Evolutionary conservation across 2,329 filamentous ascomycete species (phyloP).

Genomic region (Alternaria sp.): DNA sequence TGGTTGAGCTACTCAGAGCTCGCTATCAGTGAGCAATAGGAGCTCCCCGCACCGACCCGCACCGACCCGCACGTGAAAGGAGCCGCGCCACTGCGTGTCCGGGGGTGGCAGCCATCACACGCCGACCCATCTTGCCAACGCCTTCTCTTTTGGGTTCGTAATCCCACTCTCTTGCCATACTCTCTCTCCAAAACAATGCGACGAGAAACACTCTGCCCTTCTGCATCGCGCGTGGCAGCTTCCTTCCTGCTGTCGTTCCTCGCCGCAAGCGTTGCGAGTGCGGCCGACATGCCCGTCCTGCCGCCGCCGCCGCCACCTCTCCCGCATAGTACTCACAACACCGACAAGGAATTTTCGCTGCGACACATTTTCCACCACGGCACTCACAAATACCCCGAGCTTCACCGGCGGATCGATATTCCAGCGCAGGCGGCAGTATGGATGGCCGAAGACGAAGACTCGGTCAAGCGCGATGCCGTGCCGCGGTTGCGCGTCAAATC

Average conservation of each 20-base stretch:
- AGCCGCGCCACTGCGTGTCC: constrained; percentile 7
- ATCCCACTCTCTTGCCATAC: neutral
- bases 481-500: constrained; percentile 66
- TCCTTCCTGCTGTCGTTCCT: constrained; percentile 72
- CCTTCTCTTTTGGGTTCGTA: neutral
- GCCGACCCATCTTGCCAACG: constrained; percentile 1
- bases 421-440: constrained; percentile 68
- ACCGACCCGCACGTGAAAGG: constrained; percentile 23
- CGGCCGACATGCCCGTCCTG: constrained; percentile 46
- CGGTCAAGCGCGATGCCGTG: constrained; percentile 51
- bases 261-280: constrained; percentile 59
- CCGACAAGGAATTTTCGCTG: constrained; percentile 58
- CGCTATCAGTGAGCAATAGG: constrained; percentile 13
- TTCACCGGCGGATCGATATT: constrained; percentile 81
- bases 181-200: constrained; percentile 33
- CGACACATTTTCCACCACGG: constrained; percentile 95
- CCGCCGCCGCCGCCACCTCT: constrained; percentile 29
- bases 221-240: constrained; percentile 70
- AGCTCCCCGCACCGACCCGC: constrained; percentile 21
- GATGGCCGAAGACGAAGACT: constrained; percentile 66
- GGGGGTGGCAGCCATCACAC: constrained; percentile 8
- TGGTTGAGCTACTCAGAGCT: neutral
- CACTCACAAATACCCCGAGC: constrained; percentile 75
- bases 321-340: constrained; percentile 31
- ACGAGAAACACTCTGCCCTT: constrained; percentile 53